Conservation (phyloP, 2,329 filamentous ascomycete species). For the Fusarium pininemorale region DNA sequence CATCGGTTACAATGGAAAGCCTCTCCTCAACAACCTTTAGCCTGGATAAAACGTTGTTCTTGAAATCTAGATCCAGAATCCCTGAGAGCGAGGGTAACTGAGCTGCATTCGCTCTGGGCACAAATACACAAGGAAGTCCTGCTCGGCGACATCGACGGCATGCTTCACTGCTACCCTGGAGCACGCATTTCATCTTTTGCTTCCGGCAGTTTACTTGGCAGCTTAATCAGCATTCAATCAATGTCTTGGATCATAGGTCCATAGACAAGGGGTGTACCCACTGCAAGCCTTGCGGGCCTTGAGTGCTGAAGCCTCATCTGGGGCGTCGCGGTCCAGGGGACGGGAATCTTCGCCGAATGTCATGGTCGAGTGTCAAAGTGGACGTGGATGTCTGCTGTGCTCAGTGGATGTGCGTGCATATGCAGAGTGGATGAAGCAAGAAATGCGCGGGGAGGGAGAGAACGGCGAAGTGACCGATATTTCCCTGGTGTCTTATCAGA, state of each 20-base stretch:
- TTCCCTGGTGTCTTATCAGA: neutral
- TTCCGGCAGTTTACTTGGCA: slow-evolving; percentile 14
- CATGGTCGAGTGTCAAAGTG: neutral
- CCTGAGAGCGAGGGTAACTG: slow-evolving; percentile 1
- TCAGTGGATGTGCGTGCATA: neutral
- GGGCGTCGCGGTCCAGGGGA: neutral
- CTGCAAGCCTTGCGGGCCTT: slow-evolving; percentile 20
- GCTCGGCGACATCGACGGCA: slow-evolving; percentile 16
- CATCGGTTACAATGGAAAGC: neutral
- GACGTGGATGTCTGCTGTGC: neutral
- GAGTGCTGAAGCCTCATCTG: slow-evolving; percentile 4
- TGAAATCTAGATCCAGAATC: slow-evolving; percentile 10
- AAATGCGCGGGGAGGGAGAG: neutral
- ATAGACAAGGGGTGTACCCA: neutral
- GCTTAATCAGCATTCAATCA: neutral
- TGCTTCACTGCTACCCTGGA: slow-evolving; percentile 13
- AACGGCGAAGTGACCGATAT: slow-evolving; percentile 20
- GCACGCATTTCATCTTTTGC: slow-evolving; percentile 21
- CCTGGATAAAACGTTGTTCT: neutral
- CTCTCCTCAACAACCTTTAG: neutral
- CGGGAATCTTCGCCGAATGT: slow-evolving; percentile 15
- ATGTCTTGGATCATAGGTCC: neutral
- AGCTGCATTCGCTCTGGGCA: slow-evolving; percentile 12
- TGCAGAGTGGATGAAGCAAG: slow-evolving; percentile 12
- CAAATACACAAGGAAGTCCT: slow-evolving; percentile 10